Evolutionary conservation across 1,284 basidiomycete species (phyloP), one percentile per base, ranked within the genome.

Genomic region (Wolfiporia cocos): DNA sequence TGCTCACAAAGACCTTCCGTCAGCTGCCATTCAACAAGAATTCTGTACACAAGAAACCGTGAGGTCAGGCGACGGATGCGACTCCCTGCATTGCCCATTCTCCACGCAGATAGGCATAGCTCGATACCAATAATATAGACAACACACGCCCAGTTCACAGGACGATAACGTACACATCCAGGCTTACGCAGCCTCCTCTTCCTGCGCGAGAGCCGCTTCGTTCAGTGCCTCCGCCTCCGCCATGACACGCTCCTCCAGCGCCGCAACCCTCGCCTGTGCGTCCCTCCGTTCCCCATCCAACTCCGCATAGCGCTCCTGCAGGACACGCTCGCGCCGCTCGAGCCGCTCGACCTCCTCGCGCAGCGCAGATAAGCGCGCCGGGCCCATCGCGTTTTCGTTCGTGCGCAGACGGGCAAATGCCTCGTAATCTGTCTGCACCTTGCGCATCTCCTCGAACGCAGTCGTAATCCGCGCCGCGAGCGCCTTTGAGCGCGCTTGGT

Each of bases 301-400:
- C 55, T 93, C 92, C n/a, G 78, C 80, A 64, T 94, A 95, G 43
- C 81, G 69, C 48, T 74, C 74, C 63, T 96, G 93, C 52, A 94
- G 65, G 50, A 78, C 66, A 41, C 73, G 67, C 65, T 96, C 92
- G 49, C 86, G 71, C 47, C 72, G 68, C 60, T 91, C 85, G 35
- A 96, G 69, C 48, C 66, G 69, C 33, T 85, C 83, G 12, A 96
- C 92, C 59, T 96, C 93, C 53, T 89, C 87, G 59, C 81, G 80
- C 52, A 95, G 71, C 19, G 72, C 68, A 37, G 81, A 79, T 34
- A 92, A 69, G 35, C 93, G 69, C 37, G 78, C 75, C 12, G 90
- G 89, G 10, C 83, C 89, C 39, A 80, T 79, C 1, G 74, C 83
- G 29, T 68, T 63, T 66, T 97, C 94, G 53, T 84, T 81, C 31